Percentiles rank a stretch among this genome's conserved stretches.
Conservation (phyloP, 2,329 filamentous ascomycete genomes). For the Pestalotiopsis sp. region DNA sequence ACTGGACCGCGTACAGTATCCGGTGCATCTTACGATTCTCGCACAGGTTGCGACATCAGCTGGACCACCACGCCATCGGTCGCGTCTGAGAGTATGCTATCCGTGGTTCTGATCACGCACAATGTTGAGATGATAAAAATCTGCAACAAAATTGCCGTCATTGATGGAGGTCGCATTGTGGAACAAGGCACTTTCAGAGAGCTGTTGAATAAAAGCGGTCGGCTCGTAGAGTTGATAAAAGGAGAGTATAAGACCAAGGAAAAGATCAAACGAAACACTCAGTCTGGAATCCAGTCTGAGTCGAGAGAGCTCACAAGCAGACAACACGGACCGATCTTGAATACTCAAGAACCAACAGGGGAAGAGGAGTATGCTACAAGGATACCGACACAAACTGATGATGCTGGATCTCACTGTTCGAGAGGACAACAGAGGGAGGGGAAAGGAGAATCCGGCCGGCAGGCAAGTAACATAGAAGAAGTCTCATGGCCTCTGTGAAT, state of each 20-base stretch:
- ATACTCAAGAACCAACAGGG: background rate
- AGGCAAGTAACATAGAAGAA: background rate
- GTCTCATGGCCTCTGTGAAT: background rate
- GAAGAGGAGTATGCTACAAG: background rate
- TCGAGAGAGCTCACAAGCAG: background rate
- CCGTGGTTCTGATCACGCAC: constrained; percentile 82
- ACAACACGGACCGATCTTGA: background rate
- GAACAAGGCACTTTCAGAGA: constrained; percentile 67
- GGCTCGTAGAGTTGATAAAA: constrained; percentile 48
- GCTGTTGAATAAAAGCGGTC: constrained; percentile 46
- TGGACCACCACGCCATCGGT: background rate
- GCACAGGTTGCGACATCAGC: background rate
- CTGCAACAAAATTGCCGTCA: constrained; percentile 70
- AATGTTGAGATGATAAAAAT: constrained; percentile 82
- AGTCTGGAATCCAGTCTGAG: background rate
- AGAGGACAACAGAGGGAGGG: background rate
- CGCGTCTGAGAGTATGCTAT: constrained; percentile 40
- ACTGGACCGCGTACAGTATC: background rate
- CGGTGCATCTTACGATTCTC: background rate
- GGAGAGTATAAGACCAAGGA: background rate
- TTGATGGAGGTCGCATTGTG: constrained; percentile 67
- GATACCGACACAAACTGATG: background rate
- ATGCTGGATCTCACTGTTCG: background rate
- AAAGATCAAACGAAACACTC: background rate
- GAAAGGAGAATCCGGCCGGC: background rate